Base-by-base conservation (phyloP, 305 asterid species). In the Petunia hybrid region DNA sequence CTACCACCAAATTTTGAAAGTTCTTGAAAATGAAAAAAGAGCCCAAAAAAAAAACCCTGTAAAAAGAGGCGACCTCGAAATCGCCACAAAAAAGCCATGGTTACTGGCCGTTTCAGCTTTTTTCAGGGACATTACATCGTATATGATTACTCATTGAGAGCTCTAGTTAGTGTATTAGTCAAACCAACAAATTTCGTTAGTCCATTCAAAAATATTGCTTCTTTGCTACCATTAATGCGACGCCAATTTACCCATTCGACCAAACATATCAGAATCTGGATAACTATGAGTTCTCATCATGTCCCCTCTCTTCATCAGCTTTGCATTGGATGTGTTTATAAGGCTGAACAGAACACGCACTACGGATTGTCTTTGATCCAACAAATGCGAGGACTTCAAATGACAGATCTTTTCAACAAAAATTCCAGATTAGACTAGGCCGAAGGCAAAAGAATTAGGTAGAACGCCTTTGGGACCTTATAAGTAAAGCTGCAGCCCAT, bases 401-500 rank as follows among this genome's bases (percentile, higher is more conserved):
- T 0, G 31, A 22, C 31, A 22, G 31, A 22, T 22, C 31, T 22
- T 22, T 22, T 22, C 31, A 22, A 22, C 31, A 22, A 22, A 22
- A 22, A 22, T 22, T 22, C 31, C 31, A 22, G 31, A 22, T 22
- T 22, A 22, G 31, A 22, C 31, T 22, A 22, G 31, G 31, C 31
- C 31, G 31, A 22, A 22, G 31, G 31, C 31, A 22, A 22, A 22
- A 22, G 31, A 22, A 22, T 22, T 22, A 22, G 31, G 31, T 22
- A 22, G 31, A 22, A 0, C 31, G 31, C 31, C 31, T 22, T 22
- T 22, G 31, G 31, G 31, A 22, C 2, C 12, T 6, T 46, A 13
- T 13, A 73, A 73, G 36, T 73, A 73, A 51, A 53, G 78, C 63
- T 38, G 55, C 63, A 73, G 8, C 48, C 63, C 64, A 5, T 36